Percentiles rank a stretch among this genome's conserved stretches.
These are phyloP conservation scores for Solanum pennellii DNA, from an alignment of 257 asterid species.

Conservation along the genomic window DNA sequence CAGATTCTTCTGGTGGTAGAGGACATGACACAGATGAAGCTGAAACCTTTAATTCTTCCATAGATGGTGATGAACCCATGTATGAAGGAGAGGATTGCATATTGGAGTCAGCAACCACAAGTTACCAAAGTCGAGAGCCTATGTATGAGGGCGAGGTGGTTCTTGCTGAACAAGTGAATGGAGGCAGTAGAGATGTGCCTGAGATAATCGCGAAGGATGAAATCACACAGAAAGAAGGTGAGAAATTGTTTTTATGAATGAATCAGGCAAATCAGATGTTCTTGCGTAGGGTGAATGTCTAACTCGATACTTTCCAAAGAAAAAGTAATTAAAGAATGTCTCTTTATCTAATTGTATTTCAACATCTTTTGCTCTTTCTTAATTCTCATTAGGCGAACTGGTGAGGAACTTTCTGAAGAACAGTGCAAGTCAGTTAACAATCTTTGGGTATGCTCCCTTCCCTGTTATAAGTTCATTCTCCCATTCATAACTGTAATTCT, in stretches of 20 bases:
- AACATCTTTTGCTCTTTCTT: conserved; percentile 1
- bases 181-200: conserved; percentile 17
- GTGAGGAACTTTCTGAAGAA: conserved; percentile 57
- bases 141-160: conserved; percentile 92
- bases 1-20: conserved; percentile 27
- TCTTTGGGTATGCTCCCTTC: conserved; percentile 57
- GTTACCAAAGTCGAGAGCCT: conserved; percentile 58
- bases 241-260: conserved; percentile 1
- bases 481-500: background rate
- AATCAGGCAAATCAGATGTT: background rate
- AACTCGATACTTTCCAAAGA: background rate
- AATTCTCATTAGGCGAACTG: conserved; percentile 56
- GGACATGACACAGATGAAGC: conserved; percentile 20
- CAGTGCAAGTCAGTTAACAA: conserved; percentile 93
- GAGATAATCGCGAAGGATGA: conserved; percentile 22
- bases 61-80: conserved; percentile 55
- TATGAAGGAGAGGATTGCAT: conserved; percentile 54
- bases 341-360: background rate
- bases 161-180: conserved; percentile 66
- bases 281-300: background rate
- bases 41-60: conserved; percentile 27
- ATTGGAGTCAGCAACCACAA: conserved; percentile 41
- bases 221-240: conserved; percentile 64
- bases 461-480: background rate
- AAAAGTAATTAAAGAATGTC: background rate